phyloP scores from a whole-genome alignment of 352 stramenopile species.

The Globisporangium canariense region DNA sequence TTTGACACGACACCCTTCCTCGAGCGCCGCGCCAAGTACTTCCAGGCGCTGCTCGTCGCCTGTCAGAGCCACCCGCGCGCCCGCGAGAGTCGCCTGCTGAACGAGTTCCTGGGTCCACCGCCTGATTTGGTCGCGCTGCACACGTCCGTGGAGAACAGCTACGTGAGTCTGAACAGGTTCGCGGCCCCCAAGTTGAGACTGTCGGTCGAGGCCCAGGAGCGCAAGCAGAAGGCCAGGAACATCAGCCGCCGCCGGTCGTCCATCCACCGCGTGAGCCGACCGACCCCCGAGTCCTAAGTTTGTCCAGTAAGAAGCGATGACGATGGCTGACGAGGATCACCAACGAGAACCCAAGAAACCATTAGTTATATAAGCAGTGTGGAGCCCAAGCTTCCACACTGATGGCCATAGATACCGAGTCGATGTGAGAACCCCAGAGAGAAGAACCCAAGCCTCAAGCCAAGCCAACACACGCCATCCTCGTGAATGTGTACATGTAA shows the following conservation, averaged over 20 bases:
- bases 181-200: conserved; percentile 62
- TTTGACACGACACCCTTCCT: conserved; percentile 60
- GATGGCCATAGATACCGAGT: conserved; percentile 7
- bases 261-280: conserved; percentile 8
- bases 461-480: too few species aligned
- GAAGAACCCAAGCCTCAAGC: too few species aligned
- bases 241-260: conserved; percentile 55
- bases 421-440: too few species aligned
- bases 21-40: conserved; percentile 57
- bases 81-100: conserved; percentile 52
- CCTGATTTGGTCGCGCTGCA: conserved; percentile 52
- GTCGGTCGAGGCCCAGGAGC: conserved; percentile 68
- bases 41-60: conserved; percentile 60
- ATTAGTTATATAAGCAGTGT: conserved; percentile 9
- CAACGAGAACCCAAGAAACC: neutral
- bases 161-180: conserved; percentile 80
- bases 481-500: too few species aligned
- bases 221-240: conserved; percentile 66
- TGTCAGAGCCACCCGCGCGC: conserved; percentile 46
- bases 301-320: neutral
- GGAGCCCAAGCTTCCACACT: neutral
- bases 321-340: neutral
- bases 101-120: conserved; percentile 65
- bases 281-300: neutral
- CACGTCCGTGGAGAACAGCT: conserved; percentile 63